These are phyloP conservation scores for Uronychia setigera DNA, from an alignment of 73 alveolate genomes.

Conservation along the genomic window DNA sequence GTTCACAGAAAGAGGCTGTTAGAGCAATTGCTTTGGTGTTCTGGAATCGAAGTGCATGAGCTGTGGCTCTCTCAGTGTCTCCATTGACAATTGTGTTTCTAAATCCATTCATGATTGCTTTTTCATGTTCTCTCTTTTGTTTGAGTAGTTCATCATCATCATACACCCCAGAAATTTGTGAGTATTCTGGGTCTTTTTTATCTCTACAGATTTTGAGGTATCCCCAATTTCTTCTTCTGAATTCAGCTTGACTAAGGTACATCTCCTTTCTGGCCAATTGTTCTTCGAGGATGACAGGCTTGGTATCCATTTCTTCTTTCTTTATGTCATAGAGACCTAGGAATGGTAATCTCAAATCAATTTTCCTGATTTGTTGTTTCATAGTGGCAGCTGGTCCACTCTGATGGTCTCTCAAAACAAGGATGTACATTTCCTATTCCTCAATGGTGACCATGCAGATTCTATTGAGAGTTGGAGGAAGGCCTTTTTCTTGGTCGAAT, in stretches of 20 bases:
- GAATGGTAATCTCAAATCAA: not conserved
- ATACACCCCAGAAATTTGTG: not conserved
- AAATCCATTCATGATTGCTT: not conserved
- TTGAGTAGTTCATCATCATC: not conserved
- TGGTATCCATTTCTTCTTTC: not conserved
- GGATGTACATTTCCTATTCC: not conserved
- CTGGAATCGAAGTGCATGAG: not conserved
- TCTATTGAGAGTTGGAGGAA: not conserved
- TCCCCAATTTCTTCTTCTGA: not conserved
- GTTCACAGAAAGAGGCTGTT: not conserved
- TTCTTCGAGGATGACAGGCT: not conserved
- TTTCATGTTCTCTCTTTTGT: not conserved
- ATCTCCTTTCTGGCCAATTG: not conserved
- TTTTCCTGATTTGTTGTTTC: not conserved
- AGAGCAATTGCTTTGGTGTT: not conserved
- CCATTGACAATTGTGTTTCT: not conserved
- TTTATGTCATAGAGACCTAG: not conserved
- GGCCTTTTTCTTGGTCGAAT: not conserved
- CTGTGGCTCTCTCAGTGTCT: not conserved
- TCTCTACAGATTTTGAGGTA: not conserved
- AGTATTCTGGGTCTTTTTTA: not conserved
- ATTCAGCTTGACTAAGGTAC: not conserved
- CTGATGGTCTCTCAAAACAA: not conserved
- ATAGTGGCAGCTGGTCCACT: not conserved
- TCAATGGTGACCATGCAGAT: slow-evolving; percentile 1